Base-by-base conservation (phyloP, 1,139 yeast genomes). In the Diutina scorzettiae region DNA sequence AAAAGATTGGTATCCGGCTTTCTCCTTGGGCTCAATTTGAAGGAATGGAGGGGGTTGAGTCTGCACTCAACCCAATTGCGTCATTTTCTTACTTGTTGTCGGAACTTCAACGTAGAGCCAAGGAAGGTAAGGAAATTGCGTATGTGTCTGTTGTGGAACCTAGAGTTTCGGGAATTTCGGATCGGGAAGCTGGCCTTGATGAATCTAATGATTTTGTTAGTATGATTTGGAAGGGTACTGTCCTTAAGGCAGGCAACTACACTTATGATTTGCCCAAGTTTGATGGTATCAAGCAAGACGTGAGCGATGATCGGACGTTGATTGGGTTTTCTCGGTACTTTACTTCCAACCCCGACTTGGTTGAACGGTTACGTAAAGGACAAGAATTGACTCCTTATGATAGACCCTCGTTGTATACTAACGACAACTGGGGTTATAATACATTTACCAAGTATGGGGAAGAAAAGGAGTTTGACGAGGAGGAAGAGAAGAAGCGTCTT, bases 1-100 rank as follows among this genome's bases (percentile, higher is more conserved):
- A 78, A 49, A 82, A 74, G 62, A 95, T 97, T 55, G 81, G 75
- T 50, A 62, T 79, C 44, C 67, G 87, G 57, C 50, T 81, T 11
- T 76, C 85, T 8, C 89, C 89, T 37, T 77, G 71, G 64, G 64
- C 69, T 19, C 51, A 49, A 3, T 60, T 63, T 53, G 61, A 57
- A 12, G 68, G 65, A 28, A 60, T 64, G 53, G 17, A 40, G 39
- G 39, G 39, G 18, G 16, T 11, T 4, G n/a, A 34, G 12, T n/a
- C 27, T 8, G 41, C 27, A 11, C 16, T 17, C 1, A 24, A 37
- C 19, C 41, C 41, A 2, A n/a, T 27, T 20, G 30, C 40, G 11
- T 16, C 30, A 3, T 37, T 25, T 18, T 18, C 32, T 25, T 37
- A 37, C 19, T 17, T 37, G 20, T 19, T 37, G 12, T 20, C 19